phyloP scores from a whole-genome alignment of 2,329 filamentous ascomycete genomes.

The Paracoccidioides brasiliensis region DNA sequence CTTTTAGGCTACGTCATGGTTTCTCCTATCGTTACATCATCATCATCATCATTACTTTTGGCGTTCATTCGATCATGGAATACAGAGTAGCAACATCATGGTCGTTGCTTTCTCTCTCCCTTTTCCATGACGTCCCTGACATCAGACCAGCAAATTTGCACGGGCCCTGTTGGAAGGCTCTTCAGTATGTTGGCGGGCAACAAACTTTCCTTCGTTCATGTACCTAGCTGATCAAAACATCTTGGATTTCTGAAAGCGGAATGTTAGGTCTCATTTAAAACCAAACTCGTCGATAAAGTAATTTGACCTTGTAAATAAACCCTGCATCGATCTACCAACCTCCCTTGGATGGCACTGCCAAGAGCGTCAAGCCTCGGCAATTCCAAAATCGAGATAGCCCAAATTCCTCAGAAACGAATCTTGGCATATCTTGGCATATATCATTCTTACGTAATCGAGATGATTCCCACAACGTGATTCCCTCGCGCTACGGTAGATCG shows the following conservation, averaged over 20 bases:
- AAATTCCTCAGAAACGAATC: too few relatives aligned
- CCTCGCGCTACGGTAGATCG: constrained; percentile 7
- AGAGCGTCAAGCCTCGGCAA: too few relatives aligned
- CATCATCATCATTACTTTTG: neutral
- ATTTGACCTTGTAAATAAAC: too few relatives aligned
- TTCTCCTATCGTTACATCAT: too few relatives aligned
- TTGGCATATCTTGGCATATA: neutral
- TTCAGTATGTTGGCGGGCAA: too few relatives aligned
- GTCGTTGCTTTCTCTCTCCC: neutral
- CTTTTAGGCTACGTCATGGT: neutral
- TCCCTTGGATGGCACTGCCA: too few relatives aligned
- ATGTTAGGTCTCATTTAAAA: too few relatives aligned
- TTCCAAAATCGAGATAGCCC: too few relatives aligned
- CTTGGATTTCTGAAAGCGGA: neutral
- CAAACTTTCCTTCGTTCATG: neutral
- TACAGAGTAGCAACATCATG: neutral
- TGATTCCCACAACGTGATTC: neutral
- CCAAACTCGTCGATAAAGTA: too few relatives aligned
- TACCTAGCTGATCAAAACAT: neutral
- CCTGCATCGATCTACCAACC: too few relatives aligned
- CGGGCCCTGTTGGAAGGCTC: neutral
- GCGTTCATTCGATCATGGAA: neutral
- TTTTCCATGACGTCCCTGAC: too few relatives aligned
- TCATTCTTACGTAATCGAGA: constrained; percentile 1
- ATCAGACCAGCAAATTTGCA: neutral